Percentiles rank a stretch among this genome's conserved stretches.
These are phyloP conservation scores for Alternaria arbusti DNA, from an alignment of 2,329 filamentous ascomycete species.

Conservation along the genomic window DNA sequence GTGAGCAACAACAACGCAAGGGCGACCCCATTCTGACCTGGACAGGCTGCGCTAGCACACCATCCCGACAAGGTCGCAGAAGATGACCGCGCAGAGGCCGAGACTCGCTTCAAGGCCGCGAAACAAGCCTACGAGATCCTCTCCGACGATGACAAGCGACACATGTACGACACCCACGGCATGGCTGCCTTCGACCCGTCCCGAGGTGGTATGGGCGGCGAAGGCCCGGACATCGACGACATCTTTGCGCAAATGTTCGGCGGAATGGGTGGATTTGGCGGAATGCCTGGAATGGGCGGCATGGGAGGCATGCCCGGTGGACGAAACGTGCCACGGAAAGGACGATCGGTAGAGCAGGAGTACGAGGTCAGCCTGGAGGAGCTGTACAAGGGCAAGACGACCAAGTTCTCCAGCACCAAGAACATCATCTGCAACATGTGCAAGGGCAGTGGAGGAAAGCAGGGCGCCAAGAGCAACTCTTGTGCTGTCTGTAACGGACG, in stretches of 20 bases:
- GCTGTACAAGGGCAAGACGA: constrained; percentile 97
- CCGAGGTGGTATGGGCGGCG: constrained; percentile 66
- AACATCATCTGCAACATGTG: constrained; percentile 87
- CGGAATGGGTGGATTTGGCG: constrained; percentile 52
- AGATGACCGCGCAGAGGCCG: constrained; percentile 81
- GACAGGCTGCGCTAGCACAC: constrained; percentile 80
- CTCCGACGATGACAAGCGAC: constrained; percentile 90
- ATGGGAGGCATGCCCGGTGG: constrained; percentile 61
- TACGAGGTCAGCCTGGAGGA: constrained; percentile 94
- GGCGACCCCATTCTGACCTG: not conserved
- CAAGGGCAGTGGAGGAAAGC: constrained; percentile 88
- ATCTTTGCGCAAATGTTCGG: constrained; percentile 91
- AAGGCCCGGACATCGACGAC: constrained; percentile 80
- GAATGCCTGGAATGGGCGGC: constrained; percentile 66
- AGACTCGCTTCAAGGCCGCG: constrained; percentile 89
- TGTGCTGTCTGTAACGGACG: constrained; percentile 86
- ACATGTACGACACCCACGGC: constrained; percentile 90
- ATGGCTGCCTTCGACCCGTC: constrained; percentile 93
- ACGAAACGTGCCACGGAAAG: constrained; percentile 64
- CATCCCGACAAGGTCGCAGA: constrained; percentile 97
- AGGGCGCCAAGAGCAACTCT: constrained; percentile 82
- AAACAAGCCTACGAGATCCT: constrained; percentile 98
- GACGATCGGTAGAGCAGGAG: constrained; percentile 84
- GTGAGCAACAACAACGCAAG: constrained; percentile 21
- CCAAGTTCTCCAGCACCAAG: constrained; percentile 95